phyloP scores from a whole-genome alignment of 805 yeast genomes.

The Kluyveromyces dobzhanskii region DNA sequence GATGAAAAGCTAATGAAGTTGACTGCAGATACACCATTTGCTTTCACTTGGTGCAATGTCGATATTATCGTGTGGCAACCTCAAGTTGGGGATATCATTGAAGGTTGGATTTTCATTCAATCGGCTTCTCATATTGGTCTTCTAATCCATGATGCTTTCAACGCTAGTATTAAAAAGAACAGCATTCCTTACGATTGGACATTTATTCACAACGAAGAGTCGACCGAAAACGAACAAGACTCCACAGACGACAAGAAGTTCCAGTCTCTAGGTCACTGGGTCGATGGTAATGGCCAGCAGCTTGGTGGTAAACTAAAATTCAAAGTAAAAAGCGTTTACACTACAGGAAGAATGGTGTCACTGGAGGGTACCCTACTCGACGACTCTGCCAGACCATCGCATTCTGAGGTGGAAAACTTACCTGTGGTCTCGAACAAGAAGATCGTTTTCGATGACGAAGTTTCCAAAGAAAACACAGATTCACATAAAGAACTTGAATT shows the following conservation, averaged over 20 bases:
- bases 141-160: conserved; percentile 85
- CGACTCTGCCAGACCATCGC: conserved; percentile 17
- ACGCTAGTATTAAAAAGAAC: conserved; percentile 81
- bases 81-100: conserved; percentile 72
- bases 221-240: conserved; percentile 20
- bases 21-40: conserved; percentile 75
- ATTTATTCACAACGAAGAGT: conserved; percentile 72
- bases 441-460: conserved; percentile 42
- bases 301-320: conserved; percentile 80
- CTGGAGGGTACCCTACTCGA: conserved; percentile 75
- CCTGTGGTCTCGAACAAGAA: conserved; percentile 44
- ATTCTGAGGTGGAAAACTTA: conserved; percentile 42
- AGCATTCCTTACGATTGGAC: conserved; percentile 83
- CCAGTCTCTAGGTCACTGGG: conserved; percentile 80
- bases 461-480: conserved; percentile 27
- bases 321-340: conserved; percentile 60
- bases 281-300: conserved; percentile 60
- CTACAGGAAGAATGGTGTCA: conserved; percentile 74
- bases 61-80: conserved; percentile 89
- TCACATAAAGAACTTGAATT: conserved; percentile 29
- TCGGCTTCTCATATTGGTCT: conserved; percentile 92
- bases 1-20: conserved; percentile 51
- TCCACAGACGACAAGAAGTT: conserved; percentile 24
- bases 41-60: conserved; percentile 79
- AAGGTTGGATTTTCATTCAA: conserved; percentile 86